Evolutionary conservation across 140 eudicot genomes (phyloP).

Genomic region (Anethum foeniculum): DNA sequence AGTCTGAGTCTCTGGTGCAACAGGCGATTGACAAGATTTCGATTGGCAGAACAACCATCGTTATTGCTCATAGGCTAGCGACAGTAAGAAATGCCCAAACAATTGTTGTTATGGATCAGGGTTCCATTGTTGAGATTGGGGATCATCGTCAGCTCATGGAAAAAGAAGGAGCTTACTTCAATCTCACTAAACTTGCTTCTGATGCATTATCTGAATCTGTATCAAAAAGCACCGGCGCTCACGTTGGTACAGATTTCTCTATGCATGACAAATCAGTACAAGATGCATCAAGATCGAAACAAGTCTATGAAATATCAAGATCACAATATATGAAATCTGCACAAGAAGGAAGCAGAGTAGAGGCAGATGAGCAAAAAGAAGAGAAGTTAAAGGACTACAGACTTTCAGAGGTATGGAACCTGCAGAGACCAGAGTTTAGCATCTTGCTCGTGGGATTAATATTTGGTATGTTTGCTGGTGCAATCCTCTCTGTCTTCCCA

Average conservation of each 20-base stretch:
- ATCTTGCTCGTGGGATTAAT: constrained; percentile 44
- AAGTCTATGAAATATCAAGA: constrained; percentile 38
- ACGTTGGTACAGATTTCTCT: constrained; percentile 16
- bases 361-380: constrained; percentile 23
- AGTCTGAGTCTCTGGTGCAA: constrained; percentile 63
- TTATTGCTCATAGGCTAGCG: constrained; percentile 81
- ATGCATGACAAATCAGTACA: constrained; percentile 28
- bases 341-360: constrained; percentile 26
- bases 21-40: constrained; percentile 76
- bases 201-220: constrained; percentile 41
- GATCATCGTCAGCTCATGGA: constrained; percentile 64
- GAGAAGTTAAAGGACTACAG: constrained; percentile 25
- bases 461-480: constrained; percentile 68
- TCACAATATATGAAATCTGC: constrained; percentile 39
- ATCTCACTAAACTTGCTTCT: constrained; percentile 65
- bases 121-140: constrained; percentile 62
- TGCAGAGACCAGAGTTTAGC: constrained; percentile 55
- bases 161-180: constrained; percentile 50
- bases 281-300: constrained; percentile 36
- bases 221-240: constrained; percentile 10
- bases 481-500: constrained; percentile 67
- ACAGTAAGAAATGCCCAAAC: constrained; percentile 64
- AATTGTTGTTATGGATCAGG: constrained; percentile 65
- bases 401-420: constrained; percentile 52
- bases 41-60: constrained; percentile 58